Base-by-base conservation (phyloP, 257 asterid species). In the Primulina tabacum region DNA sequence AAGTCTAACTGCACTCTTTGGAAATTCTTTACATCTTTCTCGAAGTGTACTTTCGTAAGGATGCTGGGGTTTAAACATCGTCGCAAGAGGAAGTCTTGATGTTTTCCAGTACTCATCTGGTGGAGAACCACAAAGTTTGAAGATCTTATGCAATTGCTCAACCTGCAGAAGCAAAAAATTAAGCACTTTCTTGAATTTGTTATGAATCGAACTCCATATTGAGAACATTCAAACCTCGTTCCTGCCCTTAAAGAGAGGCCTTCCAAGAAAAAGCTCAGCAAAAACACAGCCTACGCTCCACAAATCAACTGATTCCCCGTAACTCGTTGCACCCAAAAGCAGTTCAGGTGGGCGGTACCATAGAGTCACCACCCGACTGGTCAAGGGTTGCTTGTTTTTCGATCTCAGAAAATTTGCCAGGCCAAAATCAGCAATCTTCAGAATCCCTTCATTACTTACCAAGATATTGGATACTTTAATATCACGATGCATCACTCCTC, bases 21-120 rank as follows among this genome's bases (percentile, higher is more conserved):
- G 97, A 33, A 94, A 80, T 34, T 94, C 99, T 68, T 79, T 86
- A 76, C 97, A 91, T 80, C 96, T 81, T 66, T 94, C 95, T 53
- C 85, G 77, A 10, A 91, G 88, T 2, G 89, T 79, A 75, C 93
- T 85, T 26, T 89, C 90, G 29, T 91, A 91, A 7, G 92, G 95
- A 21, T 89, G 90, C 68, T 91, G 95, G 64, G 89, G 86, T 73
- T 78, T 87, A 71, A 85, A 83, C 52, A 83, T 69, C 60, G 84
- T 68, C 34, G 84, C 77, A 56, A 78, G 73, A 3, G 91, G 85
- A 67, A 83, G 77, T 79, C 75, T 76, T 28, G 84, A 71, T 60
- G 82, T 83, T 66, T 65, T 78, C 89, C 90, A 87, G 65, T 82
- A 87, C 10, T 87, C 88, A 14, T 79, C 90, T n/a, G 84, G 70